These are phyloP conservation scores for Dianthus caryophyllus DNA, from an alignment of 148 eudicot genomes.

Conservation along the genomic window DNA sequence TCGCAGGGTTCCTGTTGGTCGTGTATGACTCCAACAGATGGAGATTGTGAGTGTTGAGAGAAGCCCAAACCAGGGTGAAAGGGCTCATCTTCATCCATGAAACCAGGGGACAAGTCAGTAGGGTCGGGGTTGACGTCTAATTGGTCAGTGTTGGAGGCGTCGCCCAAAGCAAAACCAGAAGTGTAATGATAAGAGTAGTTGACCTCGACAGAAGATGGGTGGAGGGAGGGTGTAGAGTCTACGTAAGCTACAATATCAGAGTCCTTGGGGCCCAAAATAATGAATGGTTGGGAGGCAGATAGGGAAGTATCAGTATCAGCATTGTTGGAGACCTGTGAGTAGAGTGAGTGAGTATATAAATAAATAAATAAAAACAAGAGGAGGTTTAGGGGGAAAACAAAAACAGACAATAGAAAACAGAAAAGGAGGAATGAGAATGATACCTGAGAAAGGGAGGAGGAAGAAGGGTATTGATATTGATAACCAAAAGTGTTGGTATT, in stretches of 20 bases:
- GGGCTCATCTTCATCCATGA: slow-evolving; percentile 25
- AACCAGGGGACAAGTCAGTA: slow-evolving; percentile 25
- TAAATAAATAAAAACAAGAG: too few relatives aligned
- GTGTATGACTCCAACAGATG: slow-evolving; percentile 19
- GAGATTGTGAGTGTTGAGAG: slow-evolving; percentile 29
- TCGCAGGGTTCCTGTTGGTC: slow-evolving; percentile 27
- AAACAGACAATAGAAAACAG: too few relatives aligned
- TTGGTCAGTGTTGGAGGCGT: slow-evolving; percentile 37
- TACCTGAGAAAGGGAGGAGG: too few relatives aligned
- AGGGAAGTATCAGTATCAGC: slow-evolving; percentile 26
- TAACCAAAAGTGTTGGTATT: too few relatives aligned
- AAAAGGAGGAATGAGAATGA: too few relatives aligned
- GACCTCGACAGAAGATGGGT: slow-evolving; percentile 29
- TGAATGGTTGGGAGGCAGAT: slow-evolving; percentile 33
- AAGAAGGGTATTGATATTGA: too few relatives aligned
- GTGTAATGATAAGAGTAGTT: slow-evolving; percentile 48
- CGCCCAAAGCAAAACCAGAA: slow-evolving; percentile 56
- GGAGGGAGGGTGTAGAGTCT: slow-evolving; percentile 42
- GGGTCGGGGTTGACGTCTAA: slow-evolving; percentile 22
- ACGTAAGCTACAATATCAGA: slow-evolving; percentile 42
- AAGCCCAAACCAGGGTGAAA: slow-evolving; percentile 74
- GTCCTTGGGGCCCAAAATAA: slow-evolving; percentile 46
- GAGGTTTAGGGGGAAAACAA: too few relatives aligned
- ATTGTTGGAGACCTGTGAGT: too few relatives aligned
- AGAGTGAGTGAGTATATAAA: too few relatives aligned